Conservation (phyloP, 805 yeast species). For the Ogataea pignaliae region DNA sequence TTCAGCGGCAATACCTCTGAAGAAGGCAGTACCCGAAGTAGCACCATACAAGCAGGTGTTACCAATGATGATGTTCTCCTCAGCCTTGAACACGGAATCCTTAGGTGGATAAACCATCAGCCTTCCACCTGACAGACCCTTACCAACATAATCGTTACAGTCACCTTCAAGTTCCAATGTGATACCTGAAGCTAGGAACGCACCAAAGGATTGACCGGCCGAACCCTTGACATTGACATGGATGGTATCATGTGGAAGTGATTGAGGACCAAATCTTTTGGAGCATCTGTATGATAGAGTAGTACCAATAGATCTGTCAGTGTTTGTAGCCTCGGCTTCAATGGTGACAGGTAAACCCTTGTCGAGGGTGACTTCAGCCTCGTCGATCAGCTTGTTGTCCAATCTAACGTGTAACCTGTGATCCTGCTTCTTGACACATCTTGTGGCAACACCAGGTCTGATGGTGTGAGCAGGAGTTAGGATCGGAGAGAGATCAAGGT, state of each 20-base stretch:
- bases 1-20: slow-evolving; percentile 97
- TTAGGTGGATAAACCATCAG: slow-evolving; percentile 88
- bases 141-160: slow-evolving; percentile 96
- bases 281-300: slow-evolving; percentile 92
- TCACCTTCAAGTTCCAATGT: slow-evolving; percentile 96
- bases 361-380: slow-evolving; percentile 90
- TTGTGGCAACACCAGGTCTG: slow-evolving; percentile 95
- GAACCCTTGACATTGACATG: slow-evolving; percentile 89
- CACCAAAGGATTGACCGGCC: slow-evolving; percentile 99
- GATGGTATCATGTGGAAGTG: slow-evolving; percentile 93
- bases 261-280: slow-evolving; percentile 86
- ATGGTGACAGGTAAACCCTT: slow-evolving; percentile 95
- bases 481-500: slow-evolving; percentile 87
- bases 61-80: slow-evolving; percentile 94
- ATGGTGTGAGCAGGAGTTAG: slow-evolving; percentile 95
- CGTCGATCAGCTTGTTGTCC: slow-evolving; percentile 94
- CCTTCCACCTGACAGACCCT: slow-evolving; percentile 95
- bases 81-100: slow-evolving; percentile 80
- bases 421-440: slow-evolving; percentile 89
- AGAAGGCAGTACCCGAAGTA: slow-evolving; percentile 88
- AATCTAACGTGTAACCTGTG: slow-evolving; percentile 88
- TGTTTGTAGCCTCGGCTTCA: slow-evolving; percentile 88
- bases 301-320: slow-evolving; percentile 95
- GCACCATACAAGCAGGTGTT: slow-evolving; percentile 98
- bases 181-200: slow-evolving; percentile 92